Evolutionary conservation across 1,139 yeast genomes (phyloP), one percentile per base, ranked within the genome.

Genomic region (Suzukiozyma palmioleophila): DNA sequence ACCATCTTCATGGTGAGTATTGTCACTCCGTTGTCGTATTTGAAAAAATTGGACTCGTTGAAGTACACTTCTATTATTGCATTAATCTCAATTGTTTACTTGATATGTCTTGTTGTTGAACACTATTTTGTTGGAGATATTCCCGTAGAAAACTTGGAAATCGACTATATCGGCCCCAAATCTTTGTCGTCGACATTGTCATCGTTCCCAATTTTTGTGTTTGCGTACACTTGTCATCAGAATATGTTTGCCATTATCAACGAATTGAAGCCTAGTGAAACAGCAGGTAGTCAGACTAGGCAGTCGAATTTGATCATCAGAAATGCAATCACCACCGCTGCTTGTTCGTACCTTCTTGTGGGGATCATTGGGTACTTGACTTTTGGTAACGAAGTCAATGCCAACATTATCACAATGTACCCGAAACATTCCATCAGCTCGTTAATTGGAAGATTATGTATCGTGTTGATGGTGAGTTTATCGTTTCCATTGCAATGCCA

Each of bases 161-260:
- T 67, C 21, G 62, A 59, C 37, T 56, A 59, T 52, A 33, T 60
- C 27, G 75, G 76, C 5, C 76, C 76, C 0, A 50, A 63, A 16
- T 65, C 73, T 12, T 43, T 62, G 47, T 59, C 56, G 39, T 53
- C 58, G 16, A 69, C 76, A 6, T 53, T 71, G 40, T 49, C 63
- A 24, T 66, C 95, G 4, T 79, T 92, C 53, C 95, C 96, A n/a
- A 84, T 92, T 48, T 79, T 92, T 42, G 85, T 92, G 13, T 88
- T 94, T 66, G 97, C 97, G 3, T 94, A 80, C 60, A 90, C 97
- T 0, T 95, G 97, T 46, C 95, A 92, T 49, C 97, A 92, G 66
- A 92, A 84, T 56, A 84, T 92, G 81, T 90, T 86, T 60, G 83
- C 96, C 8, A 85, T 90, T 40, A 77, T 89, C 53, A 87, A 89